Percentiles rank a stretch among this genome's conserved stretches.
Conservation (phyloP, 768 basidiomycete genomes). For the Rhizopogon roseolus region DNA sequence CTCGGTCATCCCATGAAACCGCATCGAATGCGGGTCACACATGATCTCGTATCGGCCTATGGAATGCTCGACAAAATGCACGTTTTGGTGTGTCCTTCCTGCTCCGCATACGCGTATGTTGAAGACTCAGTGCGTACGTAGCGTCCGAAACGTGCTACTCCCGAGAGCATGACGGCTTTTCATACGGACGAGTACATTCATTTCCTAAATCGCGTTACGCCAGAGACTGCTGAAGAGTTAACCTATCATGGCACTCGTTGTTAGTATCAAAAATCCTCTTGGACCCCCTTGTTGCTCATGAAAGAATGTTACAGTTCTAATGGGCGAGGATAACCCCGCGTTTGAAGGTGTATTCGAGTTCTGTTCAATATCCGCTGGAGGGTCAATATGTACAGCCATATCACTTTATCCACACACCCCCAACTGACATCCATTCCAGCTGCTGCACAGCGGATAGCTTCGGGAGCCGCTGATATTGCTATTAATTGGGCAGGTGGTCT, state of each 20-base stretch:
- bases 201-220: slow-evolving; percentile 82
- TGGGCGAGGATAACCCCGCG: slow-evolving; percentile 93
- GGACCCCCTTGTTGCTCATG: slow-evolving; percentile 1
- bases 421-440: slow-evolving; percentile 34
- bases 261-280: slow-evolving; percentile 30
- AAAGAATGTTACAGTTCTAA: slow-evolving; percentile 33
- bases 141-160: slow-evolving; percentile 67
- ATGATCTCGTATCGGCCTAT: slow-evolving; percentile 87
- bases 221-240: slow-evolving; percentile 85
- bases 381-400: slow-evolving; percentile 73
- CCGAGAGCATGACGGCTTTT: slow-evolving; percentile 84
- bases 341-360: slow-evolving; percentile 98
- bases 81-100: slow-evolving; percentile 56
- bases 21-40: slow-evolving; percentile 89
- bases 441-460: slow-evolving; percentile 75
- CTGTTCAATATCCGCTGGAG: slow-evolving; percentile 93
- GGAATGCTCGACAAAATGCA: slow-evolving; percentile 95
- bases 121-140: slow-evolving; percentile 20
- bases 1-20: slow-evolving; percentile 95
- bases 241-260: slow-evolving; percentile 84
- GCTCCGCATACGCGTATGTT: not conserved
- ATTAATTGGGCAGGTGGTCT: slow-evolving; percentile 99
- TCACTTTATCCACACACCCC: not conserved
- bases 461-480: slow-evolving; percentile 74
- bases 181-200: slow-evolving; percentile 99